A percentile compares a stretch with the other conserved stretches of the same genome.
Conservation (phyloP, 805 yeast genomes). For the Sugiyamaella valdiviana region DNA sequence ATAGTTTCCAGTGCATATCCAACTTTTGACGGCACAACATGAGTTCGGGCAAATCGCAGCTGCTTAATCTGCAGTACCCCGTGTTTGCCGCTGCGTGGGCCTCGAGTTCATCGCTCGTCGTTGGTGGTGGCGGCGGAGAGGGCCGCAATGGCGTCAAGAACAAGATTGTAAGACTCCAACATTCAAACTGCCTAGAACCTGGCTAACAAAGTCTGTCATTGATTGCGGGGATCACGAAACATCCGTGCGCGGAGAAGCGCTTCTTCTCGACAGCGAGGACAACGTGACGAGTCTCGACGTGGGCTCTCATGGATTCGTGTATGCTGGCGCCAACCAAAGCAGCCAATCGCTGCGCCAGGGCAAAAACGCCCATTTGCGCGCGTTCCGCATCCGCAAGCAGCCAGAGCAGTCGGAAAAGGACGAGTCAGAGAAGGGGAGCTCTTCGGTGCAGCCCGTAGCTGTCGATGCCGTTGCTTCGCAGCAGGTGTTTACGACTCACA, state of each 20-base stretch:
- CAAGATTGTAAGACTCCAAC: slow-evolving; percentile 42
- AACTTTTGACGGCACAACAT: no score
- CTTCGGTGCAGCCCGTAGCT: no score
- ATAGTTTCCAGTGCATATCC: neutral
- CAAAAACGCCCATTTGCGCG: slow-evolving; percentile 65
- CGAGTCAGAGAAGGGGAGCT: no score
- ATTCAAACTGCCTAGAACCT: neutral
- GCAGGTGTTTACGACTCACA: slow-evolving; percentile 48
- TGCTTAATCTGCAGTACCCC: slow-evolving; percentile 41
- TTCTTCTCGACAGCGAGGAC: slow-evolving; percentile 48
- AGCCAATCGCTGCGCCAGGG: slow-evolving; percentile 52
- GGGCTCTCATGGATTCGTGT: slow-evolving; percentile 43
- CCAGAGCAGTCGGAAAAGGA: neutral
- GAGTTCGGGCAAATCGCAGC: neutral
- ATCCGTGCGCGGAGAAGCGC: neutral
- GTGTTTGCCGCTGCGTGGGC: slow-evolving; percentile 72
- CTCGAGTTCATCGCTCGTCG: slow-evolving; percentile 52
- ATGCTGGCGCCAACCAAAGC: slow-evolving; percentile 74
- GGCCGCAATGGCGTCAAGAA: slow-evolving; percentile 86
- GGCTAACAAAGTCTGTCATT: slow-evolving; percentile 42
- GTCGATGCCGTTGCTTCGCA: slow-evolving; percentile 35
- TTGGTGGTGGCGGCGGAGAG: slow-evolving; percentile 95
- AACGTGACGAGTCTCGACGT: slow-evolving; percentile 81
- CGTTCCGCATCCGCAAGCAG: slow-evolving; percentile 34
- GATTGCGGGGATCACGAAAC: slow-evolving; percentile 22